A percentile compares a stretch with the other conserved stretches of the same genome.
phyloP scores from a whole-genome alignment of 306 rosid species.

The Malus orientalis region DNA sequence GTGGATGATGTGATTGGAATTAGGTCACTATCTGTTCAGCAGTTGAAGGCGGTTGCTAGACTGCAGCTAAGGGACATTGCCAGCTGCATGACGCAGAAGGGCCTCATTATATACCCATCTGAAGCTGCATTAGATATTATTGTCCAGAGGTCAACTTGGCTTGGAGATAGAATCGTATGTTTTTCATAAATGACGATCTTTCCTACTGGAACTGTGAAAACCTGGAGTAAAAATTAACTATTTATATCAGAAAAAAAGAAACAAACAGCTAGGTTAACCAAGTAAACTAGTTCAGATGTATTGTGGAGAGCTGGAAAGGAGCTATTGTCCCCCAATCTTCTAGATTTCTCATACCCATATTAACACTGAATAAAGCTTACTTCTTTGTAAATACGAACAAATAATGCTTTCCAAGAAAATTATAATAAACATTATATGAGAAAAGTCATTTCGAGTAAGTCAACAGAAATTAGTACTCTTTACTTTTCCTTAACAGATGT shows the following conservation, averaged over 20 bases:
- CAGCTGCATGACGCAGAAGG: conserved; percentile 5
- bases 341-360: neutral
- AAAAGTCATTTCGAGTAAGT: neutral
- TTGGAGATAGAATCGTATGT: conserved; percentile 14
- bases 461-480: neutral
- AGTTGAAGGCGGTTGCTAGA: conserved; percentile 13
- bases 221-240: neutral
- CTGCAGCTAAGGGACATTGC: conserved; percentile 17
- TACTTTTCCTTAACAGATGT: neutral
- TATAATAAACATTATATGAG: neutral
- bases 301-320: neutral
- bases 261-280: neutral
- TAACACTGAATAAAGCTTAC: neutral
- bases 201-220: neutral
- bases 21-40: conserved; percentile 10
- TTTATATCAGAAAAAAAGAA: neutral
- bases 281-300: neutral
- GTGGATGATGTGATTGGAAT: conserved; percentile 20
- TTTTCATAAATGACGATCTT: neutral
- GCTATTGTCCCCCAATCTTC: neutral
- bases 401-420: neutral
- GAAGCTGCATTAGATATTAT: conserved; percentile 13
- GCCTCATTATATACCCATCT: conserved; percentile 12
- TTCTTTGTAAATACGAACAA: neutral
- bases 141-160: conserved; percentile 6